phyloP scores from a whole-genome alignment of 2,329 filamentous ascomycete genomes.

The Gnomoniopsis sp. region DNA sequence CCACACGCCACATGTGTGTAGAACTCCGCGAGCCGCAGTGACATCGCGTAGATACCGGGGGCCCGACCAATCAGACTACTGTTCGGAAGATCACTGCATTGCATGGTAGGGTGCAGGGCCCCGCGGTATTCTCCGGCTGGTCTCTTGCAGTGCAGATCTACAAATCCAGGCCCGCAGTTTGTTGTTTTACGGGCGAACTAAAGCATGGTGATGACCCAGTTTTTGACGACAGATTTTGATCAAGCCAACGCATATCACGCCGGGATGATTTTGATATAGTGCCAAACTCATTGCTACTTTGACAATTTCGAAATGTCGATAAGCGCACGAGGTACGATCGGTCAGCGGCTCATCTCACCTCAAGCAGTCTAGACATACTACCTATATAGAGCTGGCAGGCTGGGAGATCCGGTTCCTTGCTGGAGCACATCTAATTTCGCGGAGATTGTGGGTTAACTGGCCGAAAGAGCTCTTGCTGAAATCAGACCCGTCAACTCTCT shows the following conservation, averaged over 20 bases:
- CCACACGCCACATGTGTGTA: neutral
- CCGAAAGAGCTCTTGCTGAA: neutral
- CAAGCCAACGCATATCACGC: neutral
- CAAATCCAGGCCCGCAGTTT: neutral
- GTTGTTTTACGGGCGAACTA: neutral
- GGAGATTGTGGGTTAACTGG: no score
- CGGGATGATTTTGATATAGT: neutral
- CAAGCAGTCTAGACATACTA: neutral
- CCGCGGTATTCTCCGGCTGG: neutral
- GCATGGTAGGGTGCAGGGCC: neutral
- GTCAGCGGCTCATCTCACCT: neutral
- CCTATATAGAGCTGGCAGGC: no score
- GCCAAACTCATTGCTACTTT: neutral
- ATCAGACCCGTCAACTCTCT: neutral
- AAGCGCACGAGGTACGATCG: neutral
- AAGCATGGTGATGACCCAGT: neutral
- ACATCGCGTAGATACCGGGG: constrained; percentile 1
- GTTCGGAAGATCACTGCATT: neutral
- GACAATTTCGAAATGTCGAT: neutral
- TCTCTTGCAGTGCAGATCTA: neutral
- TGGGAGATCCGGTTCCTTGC: neutral
- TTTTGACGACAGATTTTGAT: neutral
- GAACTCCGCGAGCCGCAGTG: neutral
- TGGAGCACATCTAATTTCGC: neutral
- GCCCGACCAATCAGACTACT: neutral